These are phyloP conservation scores for Boletus smithii DNA, from an alignment of 1,284 basidiomycete species.

Conservation along the genomic window DNA sequence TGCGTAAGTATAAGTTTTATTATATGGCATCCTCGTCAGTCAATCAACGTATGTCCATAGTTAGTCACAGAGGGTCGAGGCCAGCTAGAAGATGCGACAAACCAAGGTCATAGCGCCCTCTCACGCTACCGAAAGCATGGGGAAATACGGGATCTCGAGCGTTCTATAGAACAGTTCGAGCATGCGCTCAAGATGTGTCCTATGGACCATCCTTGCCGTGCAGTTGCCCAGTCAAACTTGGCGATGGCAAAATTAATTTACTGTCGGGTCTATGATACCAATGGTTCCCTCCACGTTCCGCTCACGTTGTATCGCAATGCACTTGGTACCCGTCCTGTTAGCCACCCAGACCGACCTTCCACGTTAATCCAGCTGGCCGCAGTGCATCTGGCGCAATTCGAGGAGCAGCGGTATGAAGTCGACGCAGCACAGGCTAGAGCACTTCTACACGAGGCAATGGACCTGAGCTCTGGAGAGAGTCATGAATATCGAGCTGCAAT, in stretches of 20 bases:
- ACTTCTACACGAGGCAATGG: neutral
- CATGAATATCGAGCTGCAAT: neutral
- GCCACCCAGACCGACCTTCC: neutral
- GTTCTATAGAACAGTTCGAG: no score
- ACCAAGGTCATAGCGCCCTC: neutral
- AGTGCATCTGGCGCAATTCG: no score
- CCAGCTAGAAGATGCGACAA: neutral
- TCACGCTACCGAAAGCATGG: neutral
- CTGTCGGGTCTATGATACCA: neutral
- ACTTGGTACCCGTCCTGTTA: neutral
- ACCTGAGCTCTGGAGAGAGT: neutral
- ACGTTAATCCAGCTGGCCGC: neutral
- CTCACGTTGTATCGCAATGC: no score
- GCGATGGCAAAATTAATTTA: no score
- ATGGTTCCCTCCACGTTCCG: neutral
- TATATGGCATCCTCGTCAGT: neutral
- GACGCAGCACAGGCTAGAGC: neutral
- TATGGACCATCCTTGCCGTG: no score
- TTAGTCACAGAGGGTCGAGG: neutral
- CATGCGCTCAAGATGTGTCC: no score
- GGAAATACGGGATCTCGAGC: constrained; percentile 9
- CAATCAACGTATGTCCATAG: neutral
- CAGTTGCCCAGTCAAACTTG: no score
- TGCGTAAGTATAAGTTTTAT: neutral
- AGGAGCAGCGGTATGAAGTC: neutral